Evolutionary conservation across 2,329 filamentous ascomycete genomes (phyloP).

Genomic region (Neodidymelliopsis sp.): DNA sequence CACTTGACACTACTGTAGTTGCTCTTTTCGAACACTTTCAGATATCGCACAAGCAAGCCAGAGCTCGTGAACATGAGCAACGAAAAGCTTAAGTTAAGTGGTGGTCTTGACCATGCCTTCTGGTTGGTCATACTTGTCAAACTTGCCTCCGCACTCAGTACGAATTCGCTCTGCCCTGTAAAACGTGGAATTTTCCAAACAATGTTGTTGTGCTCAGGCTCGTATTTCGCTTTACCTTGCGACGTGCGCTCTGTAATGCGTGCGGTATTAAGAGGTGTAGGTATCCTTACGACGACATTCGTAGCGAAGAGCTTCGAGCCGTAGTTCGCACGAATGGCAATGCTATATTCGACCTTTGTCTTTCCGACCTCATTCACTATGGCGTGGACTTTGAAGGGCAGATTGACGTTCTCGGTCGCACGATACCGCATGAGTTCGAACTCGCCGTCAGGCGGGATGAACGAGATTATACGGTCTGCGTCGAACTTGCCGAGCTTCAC

Average conservation of each 20-base stretch:
- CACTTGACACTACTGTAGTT: conserved; percentile 99
- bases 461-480: conserved; percentile 93
- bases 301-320: conserved; percentile 95
- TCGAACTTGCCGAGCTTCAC: conserved; percentile 98
- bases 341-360: conserved; percentile 98
- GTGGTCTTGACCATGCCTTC: conserved; percentile 94
- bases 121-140: conserved; percentile 98
- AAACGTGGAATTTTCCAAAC: conserved; percentile 99
- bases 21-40: conserved; percentile 99
- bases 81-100: conserved; percentile 89
- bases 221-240: conserved; percentile 97
- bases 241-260: conserved; percentile 91
- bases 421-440: conserved; percentile 99
- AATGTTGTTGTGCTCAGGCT: conserved; percentile 96
- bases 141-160: conserved; percentile 90
- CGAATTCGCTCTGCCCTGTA: conserved; percentile 95
- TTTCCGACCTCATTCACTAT: conserved; percentile 98
- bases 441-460: conserved; percentile 95
- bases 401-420: conserved; percentile 96
- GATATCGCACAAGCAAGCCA: conserved; percentile 87
- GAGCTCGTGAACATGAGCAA: conserved; percentile 98
- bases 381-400: conserved; percentile 98
- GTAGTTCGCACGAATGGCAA: conserved; percentile 96
- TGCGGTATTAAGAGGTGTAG: conserved; percentile 95
- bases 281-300: conserved; percentile 92